Evolutionary conservation across 768 basidiomycete species (phyloP), one percentile per base, ranked within the genome.

Genomic region (Mycena filopes): DNA sequence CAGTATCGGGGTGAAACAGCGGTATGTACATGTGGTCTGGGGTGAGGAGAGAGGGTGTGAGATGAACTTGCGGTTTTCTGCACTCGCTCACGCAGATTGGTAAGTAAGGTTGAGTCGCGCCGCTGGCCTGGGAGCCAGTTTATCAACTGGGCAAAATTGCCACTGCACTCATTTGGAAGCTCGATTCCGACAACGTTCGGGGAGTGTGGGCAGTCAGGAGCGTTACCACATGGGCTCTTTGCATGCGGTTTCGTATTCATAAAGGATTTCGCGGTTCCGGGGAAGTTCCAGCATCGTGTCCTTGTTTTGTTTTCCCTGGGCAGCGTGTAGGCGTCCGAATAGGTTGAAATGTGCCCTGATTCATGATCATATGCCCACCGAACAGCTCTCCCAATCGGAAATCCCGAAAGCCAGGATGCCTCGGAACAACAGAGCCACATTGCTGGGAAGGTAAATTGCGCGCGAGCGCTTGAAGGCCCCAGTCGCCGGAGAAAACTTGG

Each of bases 11-110:
- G 91, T 91, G 74, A 94, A 93, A 75, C 92, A 93, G 26, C 94
- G 86, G 72, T 95, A 95, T 23, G 95, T 83, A 72, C 95, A 94
- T n/a, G 68, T 94, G 91, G 74, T 95, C 94, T 42, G 94, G 79
- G 16, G 90, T 87, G 21, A 88, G 79, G 29, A 87, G 85, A 29
- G 60, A 42, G 57, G 58, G 13, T 60, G 70, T 12, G 68, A 53
- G 11, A 48, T 74, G 48, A 67, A 76, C 8, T 78, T 76, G 70
- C 88, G 78, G 70, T 84, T 91, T 11, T 82, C 77, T 18, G 88
- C 82, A 87, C 70, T 96, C 94, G 6, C 86, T 82, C 51, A 95
- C 79, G 76, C 92, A 92, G 12, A 95, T 73, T 2, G 94, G 92
- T 23, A 94, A 80, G 92, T 23, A 94, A 80, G 3, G 79, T 77